Conservation (phyloP, 2,329 filamentous ascomycete species). For the Periglandula ipomoeae region DNA sequence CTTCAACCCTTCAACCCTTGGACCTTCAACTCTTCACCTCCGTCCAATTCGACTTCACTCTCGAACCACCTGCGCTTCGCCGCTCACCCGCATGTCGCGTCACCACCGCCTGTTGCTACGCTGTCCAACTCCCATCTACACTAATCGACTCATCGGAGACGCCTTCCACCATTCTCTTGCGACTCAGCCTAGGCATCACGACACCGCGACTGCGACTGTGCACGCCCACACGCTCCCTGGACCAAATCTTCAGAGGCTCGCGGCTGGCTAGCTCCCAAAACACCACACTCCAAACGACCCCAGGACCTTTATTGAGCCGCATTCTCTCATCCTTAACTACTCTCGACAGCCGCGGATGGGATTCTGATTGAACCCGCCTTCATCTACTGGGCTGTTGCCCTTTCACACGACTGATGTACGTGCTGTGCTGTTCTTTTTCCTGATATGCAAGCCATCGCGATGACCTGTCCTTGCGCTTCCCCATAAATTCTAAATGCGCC, state of each 20-base stretch:
- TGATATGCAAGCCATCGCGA: too few relatives aligned
- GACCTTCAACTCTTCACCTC: background rate
- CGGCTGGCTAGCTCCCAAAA: background rate
- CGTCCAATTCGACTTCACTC: too few relatives aligned
- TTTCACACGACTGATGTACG: constrained; percentile 5
- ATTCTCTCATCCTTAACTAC: background rate
- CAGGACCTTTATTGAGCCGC: background rate
- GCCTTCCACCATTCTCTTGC: background rate
- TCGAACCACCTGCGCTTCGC: too few relatives aligned
- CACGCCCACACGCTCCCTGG: background rate
- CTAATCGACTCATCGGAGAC: background rate
- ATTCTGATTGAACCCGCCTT: constrained; percentile 1
- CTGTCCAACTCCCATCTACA: background rate
- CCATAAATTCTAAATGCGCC: constrained; percentile 5
- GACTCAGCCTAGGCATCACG: background rate
- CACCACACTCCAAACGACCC: background rate
- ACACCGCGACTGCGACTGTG: background rate
- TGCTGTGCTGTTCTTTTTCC: constrained; percentile 4
- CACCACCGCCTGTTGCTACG: background rate
- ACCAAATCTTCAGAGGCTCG: background rate
- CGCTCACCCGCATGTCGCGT: too few relatives aligned
- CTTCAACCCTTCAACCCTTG: background rate
- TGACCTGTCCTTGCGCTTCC: too few relatives aligned
- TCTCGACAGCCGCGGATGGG: constrained; percentile 1
- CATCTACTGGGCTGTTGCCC: constrained; percentile 5